Base-by-base conservation (phyloP, 139 green algal genomes). In the Chlorella sp. region DNA sequence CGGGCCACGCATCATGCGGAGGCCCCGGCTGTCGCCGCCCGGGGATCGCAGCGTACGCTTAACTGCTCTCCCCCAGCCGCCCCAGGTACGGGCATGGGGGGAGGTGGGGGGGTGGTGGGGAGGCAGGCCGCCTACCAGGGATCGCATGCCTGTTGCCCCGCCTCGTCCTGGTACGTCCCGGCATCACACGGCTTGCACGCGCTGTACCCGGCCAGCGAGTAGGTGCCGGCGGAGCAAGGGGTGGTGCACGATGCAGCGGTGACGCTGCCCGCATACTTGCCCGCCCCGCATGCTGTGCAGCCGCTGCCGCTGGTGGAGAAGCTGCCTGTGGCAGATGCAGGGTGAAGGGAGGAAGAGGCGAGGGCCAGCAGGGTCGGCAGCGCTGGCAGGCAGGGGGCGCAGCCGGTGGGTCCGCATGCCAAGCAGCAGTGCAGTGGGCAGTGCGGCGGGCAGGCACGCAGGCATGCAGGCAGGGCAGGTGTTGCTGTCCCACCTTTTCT, bases 131-230 rank as follows among this genome's bases (percentile, higher is more conserved):
- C 83, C 61, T 68, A 88, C 84, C 84, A 88, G 66, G 37, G 64
- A 32, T 24, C 81, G 84, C 84, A 88, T 5, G 39, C 5, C 28
- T 32, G 22, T 37, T 81, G 53, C 0, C 39, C 84, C 9, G 40
- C 4, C 0, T 3, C 71, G 3, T n/a, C 22, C 68, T 88, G 84
- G 30, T 88, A 88, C 16, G 84, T 88, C 39, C 84, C 84, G 3
- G 71, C 26, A 0, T 36, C 48, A 40, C 84, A 88, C 14, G 84
- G 84, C 68, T 69, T 40, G 84, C 84, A 88, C 36, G 22, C 26
- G 30, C 42, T 68, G 34, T n/a, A 68, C n/a, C 39, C 73, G 9
- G 68, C 28, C 39, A 37, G 2, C 9, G 84, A 66, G 32, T 81
- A 88, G 30, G 39, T 88, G 84, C 84, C 84, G 3, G 84, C 39